phyloP scores from a whole-genome alignment of 2,329 filamentous ascomycete species.

The Fusarium subglutinans region DNA sequence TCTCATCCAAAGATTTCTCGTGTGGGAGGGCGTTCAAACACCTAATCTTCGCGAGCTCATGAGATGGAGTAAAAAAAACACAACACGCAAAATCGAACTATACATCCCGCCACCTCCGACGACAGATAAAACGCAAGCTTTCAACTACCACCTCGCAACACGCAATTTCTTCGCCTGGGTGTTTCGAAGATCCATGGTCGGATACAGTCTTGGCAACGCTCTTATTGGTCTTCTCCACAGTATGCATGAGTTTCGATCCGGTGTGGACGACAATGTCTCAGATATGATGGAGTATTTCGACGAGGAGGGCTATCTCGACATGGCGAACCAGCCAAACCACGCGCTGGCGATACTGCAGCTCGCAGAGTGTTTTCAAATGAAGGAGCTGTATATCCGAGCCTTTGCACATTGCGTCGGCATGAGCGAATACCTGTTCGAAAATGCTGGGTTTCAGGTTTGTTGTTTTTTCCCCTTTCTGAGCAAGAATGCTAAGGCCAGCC shows the following conservation, averaged over 20 bases:
- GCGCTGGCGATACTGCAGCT: conserved; percentile 74
- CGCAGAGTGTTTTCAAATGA: conserved; percentile 71
- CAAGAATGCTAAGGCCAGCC: conserved; percentile 3
- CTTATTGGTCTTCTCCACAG: conserved; percentile 72
- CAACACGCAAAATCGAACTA: conserved; percentile 61
- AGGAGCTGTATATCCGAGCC: conserved; percentile 75
- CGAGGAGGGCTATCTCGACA: conserved; percentile 73
- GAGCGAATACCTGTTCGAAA: conserved; percentile 67
- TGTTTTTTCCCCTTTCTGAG: background rate
- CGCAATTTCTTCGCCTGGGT: conserved; percentile 82
- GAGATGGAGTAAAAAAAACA: conserved; percentile 45
- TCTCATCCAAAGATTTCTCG: conserved; percentile 64
- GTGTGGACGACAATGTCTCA: conserved; percentile 63
- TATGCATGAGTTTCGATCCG: conserved; percentile 69
- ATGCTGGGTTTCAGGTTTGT: conserved; percentile 70
- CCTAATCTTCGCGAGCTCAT: conserved; percentile 45
- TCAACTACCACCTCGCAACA: conserved; percentile 72
- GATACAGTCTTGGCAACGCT: conserved; percentile 69
- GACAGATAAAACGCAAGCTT: conserved; percentile 62
- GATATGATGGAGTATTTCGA: conserved; percentile 74
- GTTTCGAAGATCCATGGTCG: conserved; percentile 72
- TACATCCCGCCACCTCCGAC: conserved; percentile 73
- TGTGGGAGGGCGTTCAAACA: conserved; percentile 42
- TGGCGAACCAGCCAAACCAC: conserved; percentile 72
- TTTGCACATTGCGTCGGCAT: conserved; percentile 84